Percentiles rank a stretch among this genome's conserved stretches.
phyloP scores from a whole-genome alignment of 768 basidiomycete genomes.

The Lactifluus piperatus region DNA sequence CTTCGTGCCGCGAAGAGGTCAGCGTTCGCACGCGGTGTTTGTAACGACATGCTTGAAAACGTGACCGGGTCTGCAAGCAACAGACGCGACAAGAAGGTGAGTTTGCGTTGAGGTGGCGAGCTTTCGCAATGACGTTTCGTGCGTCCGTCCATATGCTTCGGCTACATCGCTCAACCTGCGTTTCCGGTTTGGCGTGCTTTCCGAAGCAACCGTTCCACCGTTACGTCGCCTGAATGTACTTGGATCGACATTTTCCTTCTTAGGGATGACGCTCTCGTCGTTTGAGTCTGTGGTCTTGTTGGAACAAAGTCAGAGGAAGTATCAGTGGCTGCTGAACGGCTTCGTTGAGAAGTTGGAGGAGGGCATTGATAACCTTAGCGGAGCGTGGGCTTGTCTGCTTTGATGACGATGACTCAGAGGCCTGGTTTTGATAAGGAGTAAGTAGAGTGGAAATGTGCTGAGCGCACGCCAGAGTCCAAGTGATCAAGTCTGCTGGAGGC shows the following conservation, averaged over 20 bases:
- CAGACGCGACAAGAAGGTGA: conserved; percentile 15
- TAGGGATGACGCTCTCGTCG: conserved; percentile 50
- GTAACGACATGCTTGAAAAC: not conserved
- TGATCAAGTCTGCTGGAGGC: conserved; percentile 6
- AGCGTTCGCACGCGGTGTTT: conserved; percentile 12
- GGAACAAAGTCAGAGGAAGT: conserved; percentile 43
- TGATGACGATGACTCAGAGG: conserved; percentile 18
- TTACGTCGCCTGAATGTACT: conserved; percentile 29
- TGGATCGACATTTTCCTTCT: conserved; percentile 69
- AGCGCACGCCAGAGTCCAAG: conserved; percentile 12
- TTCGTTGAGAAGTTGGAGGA: conserved; percentile 22
- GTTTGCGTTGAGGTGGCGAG: conserved; percentile 18
- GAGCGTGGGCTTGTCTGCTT: conserved; percentile 13
- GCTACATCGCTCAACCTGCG: conserved; percentile 62
- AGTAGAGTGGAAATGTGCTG: conserved; percentile 10
- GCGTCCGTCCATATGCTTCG: conserved; percentile 53
- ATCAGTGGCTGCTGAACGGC: conserved; percentile 29
- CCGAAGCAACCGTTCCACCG: conserved; percentile 16
- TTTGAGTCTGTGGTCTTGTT: conserved; percentile 28
- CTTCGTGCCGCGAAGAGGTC: conserved; percentile 18
- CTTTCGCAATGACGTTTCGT: conserved; percentile 30
- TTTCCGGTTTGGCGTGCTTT: conserved; percentile 32
- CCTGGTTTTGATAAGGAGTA: conserved; percentile 10
- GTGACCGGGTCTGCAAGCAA: conserved; percentile 17
- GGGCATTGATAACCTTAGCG: conserved; percentile 25